These are phyloP conservation scores for Penicillium vulpinum DNA, from an alignment of 2,329 filamentous ascomycete genomes.

Conservation along the genomic window DNA sequence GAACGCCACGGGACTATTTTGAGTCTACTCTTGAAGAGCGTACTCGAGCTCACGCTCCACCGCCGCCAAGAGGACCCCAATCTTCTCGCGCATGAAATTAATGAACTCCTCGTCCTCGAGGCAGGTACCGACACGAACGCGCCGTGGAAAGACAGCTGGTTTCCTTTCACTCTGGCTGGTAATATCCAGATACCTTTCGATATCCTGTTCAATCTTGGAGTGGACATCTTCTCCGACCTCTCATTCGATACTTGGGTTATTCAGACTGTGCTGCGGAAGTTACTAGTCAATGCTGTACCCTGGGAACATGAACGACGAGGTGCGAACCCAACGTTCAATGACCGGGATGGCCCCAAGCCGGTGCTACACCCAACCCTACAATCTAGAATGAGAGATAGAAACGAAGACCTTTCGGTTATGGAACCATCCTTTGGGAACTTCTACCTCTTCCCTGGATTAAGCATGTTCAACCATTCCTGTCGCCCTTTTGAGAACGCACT, in stretches of 20 bases:
- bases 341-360: conserved; percentile 10
- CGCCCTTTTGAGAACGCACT: conserved; percentile 24
- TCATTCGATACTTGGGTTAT: conserved; percentile 42
- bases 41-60: conserved; percentile 39
- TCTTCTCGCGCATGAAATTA: conserved; percentile 37
- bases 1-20: conserved; percentile 36
- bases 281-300: conserved; percentile 33
- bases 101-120: conserved; percentile 35
- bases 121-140: conserved; percentile 8
- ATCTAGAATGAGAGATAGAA: neutral
- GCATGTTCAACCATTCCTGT: conserved; percentile 36
- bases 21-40: conserved; percentile 37
- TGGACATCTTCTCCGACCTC: conserved; percentile 40
- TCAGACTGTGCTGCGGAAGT: conserved; percentile 35
- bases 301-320: conserved; percentile 28
- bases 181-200: conserved; percentile 42
- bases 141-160: conserved; percentile 17
- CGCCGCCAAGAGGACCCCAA: conserved; percentile 28
- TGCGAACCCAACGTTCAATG: neutral
- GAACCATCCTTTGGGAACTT: conserved; percentile 30
- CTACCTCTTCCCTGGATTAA: conserved; percentile 35
- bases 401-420: conserved; percentile 2
- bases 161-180: conserved; percentile 37
- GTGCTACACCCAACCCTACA: conserved; percentile 12
- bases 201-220: conserved; percentile 36